These are phyloP conservation scores for Colletotrichum karsti DNA, from an alignment of 2,329 filamentous ascomycete genomes.

Conservation along the genomic window DNA sequence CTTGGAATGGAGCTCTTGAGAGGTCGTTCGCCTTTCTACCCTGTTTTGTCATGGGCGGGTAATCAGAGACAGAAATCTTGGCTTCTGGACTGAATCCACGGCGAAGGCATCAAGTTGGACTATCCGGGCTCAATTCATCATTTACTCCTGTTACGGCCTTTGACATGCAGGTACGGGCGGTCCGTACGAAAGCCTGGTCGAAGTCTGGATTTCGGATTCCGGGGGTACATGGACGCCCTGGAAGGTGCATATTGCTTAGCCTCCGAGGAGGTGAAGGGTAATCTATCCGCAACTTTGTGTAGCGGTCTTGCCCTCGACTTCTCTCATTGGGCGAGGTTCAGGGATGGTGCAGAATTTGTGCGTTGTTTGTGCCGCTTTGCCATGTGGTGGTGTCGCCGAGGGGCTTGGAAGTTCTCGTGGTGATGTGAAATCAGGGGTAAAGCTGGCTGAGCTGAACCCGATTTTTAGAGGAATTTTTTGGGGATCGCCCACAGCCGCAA, in stretches of 20 bases:
- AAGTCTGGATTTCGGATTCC: neutral
- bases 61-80: neutral
- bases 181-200: neutral
- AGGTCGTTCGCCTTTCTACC: neutral
- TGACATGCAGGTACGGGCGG: neutral
- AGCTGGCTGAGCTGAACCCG: neutral
- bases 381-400: neutral
- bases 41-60: neutral
- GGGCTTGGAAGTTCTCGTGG: too few species aligned
- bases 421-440: neutral
- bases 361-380: neutral
- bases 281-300: slow-evolving; percentile 24
- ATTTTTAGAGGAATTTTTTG: neutral
- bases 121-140: neutral
- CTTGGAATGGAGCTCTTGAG: neutral
- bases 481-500: slow-evolving; percentile 18
- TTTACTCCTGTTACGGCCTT: neutral
- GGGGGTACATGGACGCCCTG: neutral
- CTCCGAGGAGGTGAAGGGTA: neutral
- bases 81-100: neutral
- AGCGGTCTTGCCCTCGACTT: neutral
- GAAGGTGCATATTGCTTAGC: neutral
- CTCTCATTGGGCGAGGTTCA: neutral
- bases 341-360: neutral
- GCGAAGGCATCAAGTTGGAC: neutral